phyloP scores from a whole-genome alignment of 441 rosid species.

The Iberis amara region DNA sequence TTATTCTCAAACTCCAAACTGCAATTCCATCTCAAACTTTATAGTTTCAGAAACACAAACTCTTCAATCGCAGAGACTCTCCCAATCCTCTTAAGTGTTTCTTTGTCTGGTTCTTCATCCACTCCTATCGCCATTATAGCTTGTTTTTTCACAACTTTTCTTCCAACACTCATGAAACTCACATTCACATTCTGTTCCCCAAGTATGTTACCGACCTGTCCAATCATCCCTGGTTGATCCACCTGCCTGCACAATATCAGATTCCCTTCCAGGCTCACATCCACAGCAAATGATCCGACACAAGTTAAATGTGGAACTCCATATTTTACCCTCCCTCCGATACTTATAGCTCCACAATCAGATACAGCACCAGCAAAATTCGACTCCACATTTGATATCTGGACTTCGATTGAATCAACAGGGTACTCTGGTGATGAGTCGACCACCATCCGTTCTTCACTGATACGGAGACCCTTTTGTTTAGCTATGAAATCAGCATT shows the following conservation, averaged over 20 bases:
- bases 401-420: conserved; percentile 48
- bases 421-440: conserved; percentile 50
- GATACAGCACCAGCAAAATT: conserved; percentile 49
- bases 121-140: conserved; percentile 72
- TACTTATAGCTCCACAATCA: conserved; percentile 49
- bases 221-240: conserved; percentile 75
- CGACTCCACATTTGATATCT: conserved; percentile 44
- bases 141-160: conserved; percentile 39
- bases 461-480: conserved; percentile 56
- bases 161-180: conserved; percentile 65
- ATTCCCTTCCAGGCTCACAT: conserved; percentile 64
- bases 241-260: conserved; percentile 54
- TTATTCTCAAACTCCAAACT: conserved; percentile 13
- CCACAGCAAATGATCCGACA: conserved; percentile 52
- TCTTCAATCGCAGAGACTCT: conserved; percentile 51
- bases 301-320: conserved; percentile 49
- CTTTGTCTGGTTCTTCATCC: conserved; percentile 51
- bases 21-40: conserved; percentile 13
- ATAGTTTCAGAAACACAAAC: conserved; percentile 55
- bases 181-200: conserved; percentile 53
- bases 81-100: conserved; percentile 46
- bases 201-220: conserved; percentile 52
- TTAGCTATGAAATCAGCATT: conserved; percentile 65
- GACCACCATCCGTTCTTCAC: conserved; percentile 44
- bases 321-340: conserved; percentile 54